Base-by-base conservation (phyloP, 129 eudicot genomes). In the Artemisia annua region DNA sequence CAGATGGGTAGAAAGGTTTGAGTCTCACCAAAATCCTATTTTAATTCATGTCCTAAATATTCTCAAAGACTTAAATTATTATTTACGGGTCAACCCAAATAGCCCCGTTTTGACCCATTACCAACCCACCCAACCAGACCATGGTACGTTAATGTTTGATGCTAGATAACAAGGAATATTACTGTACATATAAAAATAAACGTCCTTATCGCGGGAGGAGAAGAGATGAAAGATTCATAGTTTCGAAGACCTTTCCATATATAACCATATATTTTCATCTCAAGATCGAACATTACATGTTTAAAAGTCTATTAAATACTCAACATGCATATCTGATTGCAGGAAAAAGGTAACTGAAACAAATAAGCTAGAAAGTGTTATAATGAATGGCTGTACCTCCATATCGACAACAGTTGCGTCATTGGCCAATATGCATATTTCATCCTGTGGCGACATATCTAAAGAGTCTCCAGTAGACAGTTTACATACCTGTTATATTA, bases 321-420 rank as follows among this genome's bases (percentile, higher is more conserved):
- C 63, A 35, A 70, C 32, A 32, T 19, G n/a, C 62, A 44, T 43
- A 48, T 39, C 46, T 10, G 44, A 39, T 24, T 56, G 17, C 13
- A 39, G 19, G 15, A 56, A 35, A 70, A 32, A 18, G 53, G 22
- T 69, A 52, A 24, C 14, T 5, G 10, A 20, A 20, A 11, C 1
- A 74, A 52, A 53, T 17, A 57, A 22, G 19, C 2, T 4, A 70
- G 3, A 63, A 52, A 44, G 17, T 54, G 12, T 4, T 48, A 68
- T 35, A 14, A 77, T 44, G 13, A 57, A 52, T 15, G 18, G 18
- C 46, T 71, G 57, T 90, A 94, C 99, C 96, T 95, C 99, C 99
- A 95, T 95, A 69, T 95, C 99, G 71, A 90, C 93, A 74, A 90
- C 62, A 58, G 94, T 83, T 62, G 99, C 99, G 50, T 88, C 97